Evolutionary conservation across 1,139 yeast species (phyloP), one percentile per base, ranked within the genome.

Genomic region (Suhomyces anneliseae): DNA sequence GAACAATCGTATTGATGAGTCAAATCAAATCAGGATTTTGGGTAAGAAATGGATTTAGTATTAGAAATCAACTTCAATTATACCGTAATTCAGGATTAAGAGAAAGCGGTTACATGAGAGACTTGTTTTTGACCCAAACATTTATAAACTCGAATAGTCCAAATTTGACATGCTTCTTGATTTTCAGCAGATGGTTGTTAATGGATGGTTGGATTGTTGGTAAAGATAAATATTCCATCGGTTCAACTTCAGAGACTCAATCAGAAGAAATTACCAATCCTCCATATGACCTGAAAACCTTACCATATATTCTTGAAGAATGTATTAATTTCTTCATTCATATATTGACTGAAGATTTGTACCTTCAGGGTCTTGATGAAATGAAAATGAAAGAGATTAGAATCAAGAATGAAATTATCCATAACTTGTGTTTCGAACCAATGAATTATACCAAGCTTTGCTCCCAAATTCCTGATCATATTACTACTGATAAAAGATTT

Each of bases 31-130:
- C 81, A 0, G 85, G 85, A 0, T 73, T 75, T 47, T 81, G 85
- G 85, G 85, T 81, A 0, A 68, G 86, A 55, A 81, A 81, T 62
- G 76, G 80, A 0, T 78, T 82, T 51, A 85, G 93, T 39, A 83
- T 90, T 10, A 76, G 87, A 43, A 83, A 85, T 33, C 98, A 93
- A 60, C 76, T 87, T 54, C 86, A 84, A 55, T 82, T 90, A 52
- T 93, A 93, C 62, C 79, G 88, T 38, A 86, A 82, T 50, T 80
- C 90, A n/a, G 88, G 90, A 7, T 76, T 92, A 42, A 73, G 98
- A 45, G 98, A 93, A 54, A 81, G 82, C 53, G 95, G 97, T 0
- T 90, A 78, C 60, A 73, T 83, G 59, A 77, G 95, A 54, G 97
- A 92, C 57, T 64, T 92, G 33, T 87, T 79, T 59, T 70, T 88